Evolutionary conservation across 2,329 filamentous ascomycete genomes (phyloP).

Genomic region (Colletotrichum nymphaeae): DNA sequence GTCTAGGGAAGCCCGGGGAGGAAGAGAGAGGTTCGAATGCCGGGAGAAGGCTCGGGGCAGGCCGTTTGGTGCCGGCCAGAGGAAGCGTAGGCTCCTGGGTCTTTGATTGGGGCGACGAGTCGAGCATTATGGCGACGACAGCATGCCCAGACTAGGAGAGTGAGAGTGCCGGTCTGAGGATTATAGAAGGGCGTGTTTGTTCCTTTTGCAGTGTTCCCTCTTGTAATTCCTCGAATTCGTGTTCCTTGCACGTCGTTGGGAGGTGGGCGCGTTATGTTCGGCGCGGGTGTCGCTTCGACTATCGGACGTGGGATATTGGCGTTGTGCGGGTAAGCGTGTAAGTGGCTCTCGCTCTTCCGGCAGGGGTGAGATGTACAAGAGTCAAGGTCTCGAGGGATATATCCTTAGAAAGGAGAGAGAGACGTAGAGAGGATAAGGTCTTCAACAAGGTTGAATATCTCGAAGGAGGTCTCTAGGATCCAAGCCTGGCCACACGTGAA

Average conservation of each 20-base stretch:
- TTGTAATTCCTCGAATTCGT: not conserved
- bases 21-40: conserved; percentile 85
- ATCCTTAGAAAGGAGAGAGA: conserved; percentile 1
- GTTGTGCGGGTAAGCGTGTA: conserved; percentile 32
- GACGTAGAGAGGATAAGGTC: not conserved
- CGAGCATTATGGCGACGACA: conserved; percentile 46
- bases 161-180: not conserved
- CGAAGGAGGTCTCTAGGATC: conserved; percentile 11
- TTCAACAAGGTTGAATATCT: conserved; percentile 4
- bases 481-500: not conserved
- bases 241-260: conserved; percentile 26
- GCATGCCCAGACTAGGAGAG: conserved; percentile 26
- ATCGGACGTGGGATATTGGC: conserved; percentile 33
- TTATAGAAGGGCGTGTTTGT: not conserved
- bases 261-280: conserved; percentile 24
- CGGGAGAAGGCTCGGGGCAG: conserved; percentile 77
- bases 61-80: conserved; percentile 66
- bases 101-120: conserved; percentile 52
- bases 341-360: conserved; percentile 19
- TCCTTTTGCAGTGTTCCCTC: not conserved
- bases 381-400: not conserved
- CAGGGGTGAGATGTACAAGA: conserved; percentile 2
- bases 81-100: conserved; percentile 49
- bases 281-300: conserved; percentile 19
- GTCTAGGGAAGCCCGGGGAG: conserved; percentile 77